phyloP scores from a whole-genome alignment of 2,329 filamentous ascomycete genomes.

The Beauveria australis region DNA sequence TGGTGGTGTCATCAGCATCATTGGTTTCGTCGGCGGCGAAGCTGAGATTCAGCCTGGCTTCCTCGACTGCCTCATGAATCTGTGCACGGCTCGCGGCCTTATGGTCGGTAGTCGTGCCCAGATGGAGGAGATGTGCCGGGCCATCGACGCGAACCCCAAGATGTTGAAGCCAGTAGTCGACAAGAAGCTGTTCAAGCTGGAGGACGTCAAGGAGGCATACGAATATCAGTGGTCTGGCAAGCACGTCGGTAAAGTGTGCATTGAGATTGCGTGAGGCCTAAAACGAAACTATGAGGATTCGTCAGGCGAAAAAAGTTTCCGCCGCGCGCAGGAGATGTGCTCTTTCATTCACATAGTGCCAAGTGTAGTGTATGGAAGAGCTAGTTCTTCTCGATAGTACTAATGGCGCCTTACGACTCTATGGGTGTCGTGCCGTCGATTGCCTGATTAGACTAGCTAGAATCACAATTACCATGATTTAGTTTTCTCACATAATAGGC shows the following conservation, averaged over 20 bases:
- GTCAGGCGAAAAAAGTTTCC: too few species aligned
- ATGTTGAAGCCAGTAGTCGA: slow-evolving; percentile 34
- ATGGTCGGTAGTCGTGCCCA: slow-evolving; percentile 37
- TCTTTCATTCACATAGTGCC: too few species aligned
- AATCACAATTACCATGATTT: too few species aligned
- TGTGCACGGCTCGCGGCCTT: slow-evolving; percentile 37
- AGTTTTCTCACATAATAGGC: too few species aligned
- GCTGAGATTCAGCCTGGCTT: slow-evolving; percentile 19
- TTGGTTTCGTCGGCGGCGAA: slow-evolving; percentile 26
- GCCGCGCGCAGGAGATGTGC: too few species aligned
- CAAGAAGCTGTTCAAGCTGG: slow-evolving; percentile 29
- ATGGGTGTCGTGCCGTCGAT: too few species aligned
- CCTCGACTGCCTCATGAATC: slow-evolving; percentile 22
- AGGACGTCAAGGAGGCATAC: slow-evolving; percentile 27
- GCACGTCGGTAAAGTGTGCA: slow-evolving; percentile 27
- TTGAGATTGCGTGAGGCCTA: too few species aligned
- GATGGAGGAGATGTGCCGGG: slow-evolving; percentile 43
- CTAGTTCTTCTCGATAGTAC: too few species aligned
- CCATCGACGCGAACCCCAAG: slow-evolving; percentile 38
- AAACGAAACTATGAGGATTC: too few species aligned
- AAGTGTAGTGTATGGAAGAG: too few species aligned
- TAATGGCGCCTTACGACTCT: too few species aligned
- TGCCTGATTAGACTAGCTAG: too few species aligned
- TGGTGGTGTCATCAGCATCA: slow-evolving; percentile 37
- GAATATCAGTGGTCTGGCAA: slow-evolving; percentile 19